Conservation (phyloP, 2,329 filamentous ascomycete genomes). For the Epichloe scottii region DNA sequence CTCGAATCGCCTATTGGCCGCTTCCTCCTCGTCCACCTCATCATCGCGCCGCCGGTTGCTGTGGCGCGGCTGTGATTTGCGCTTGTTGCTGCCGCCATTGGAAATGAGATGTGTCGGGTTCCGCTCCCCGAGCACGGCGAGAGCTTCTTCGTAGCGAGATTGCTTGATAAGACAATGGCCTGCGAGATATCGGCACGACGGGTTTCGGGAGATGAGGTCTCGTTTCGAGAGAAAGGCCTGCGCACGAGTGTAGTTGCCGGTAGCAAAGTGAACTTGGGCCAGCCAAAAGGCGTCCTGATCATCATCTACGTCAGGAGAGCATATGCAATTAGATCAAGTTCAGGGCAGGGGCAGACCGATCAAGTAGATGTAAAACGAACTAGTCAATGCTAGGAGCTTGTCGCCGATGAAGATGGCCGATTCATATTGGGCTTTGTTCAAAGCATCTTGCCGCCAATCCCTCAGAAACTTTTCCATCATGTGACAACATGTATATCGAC, state of each 20-base stretch:
- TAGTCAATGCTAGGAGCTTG: slow-evolving; percentile 87
- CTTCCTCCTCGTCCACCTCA: slow-evolving; percentile 48
- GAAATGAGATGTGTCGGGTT: slow-evolving; percentile 83
- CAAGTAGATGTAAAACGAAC: slow-evolving; percentile 38
- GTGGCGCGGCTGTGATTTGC: slow-evolving; percentile 24
- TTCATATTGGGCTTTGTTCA: slow-evolving; percentile 93
- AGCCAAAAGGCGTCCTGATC: slow-evolving; percentile 95
- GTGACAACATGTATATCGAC: background rate
- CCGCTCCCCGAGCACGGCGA: slow-evolving; percentile 75
- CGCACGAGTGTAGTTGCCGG: slow-evolving; percentile 87
- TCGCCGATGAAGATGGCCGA: slow-evolving; percentile 95
- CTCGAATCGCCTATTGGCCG: slow-evolving; percentile 71
- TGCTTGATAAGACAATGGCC: slow-evolving; percentile 93
- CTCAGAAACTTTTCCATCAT: slow-evolving; percentile 89
- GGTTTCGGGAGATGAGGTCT: slow-evolving; percentile 68
- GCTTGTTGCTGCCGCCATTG: slow-evolving; percentile 31
- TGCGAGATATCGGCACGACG: slow-evolving; percentile 83
- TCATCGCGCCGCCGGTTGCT: slow-evolving; percentile 21
- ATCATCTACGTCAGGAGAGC: slow-evolving; percentile 47
- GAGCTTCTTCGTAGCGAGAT: slow-evolving; percentile 76
- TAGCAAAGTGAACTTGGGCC: slow-evolving; percentile 94
- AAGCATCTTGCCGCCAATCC: slow-evolving; percentile 87
- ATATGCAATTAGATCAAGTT: background rate
- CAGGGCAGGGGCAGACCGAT: background rate
- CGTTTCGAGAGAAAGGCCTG: slow-evolving; percentile 75